Evolutionary conservation across 179 eudicot genomes (phyloP).

Genomic region (Kewa caespitosa): DNA sequence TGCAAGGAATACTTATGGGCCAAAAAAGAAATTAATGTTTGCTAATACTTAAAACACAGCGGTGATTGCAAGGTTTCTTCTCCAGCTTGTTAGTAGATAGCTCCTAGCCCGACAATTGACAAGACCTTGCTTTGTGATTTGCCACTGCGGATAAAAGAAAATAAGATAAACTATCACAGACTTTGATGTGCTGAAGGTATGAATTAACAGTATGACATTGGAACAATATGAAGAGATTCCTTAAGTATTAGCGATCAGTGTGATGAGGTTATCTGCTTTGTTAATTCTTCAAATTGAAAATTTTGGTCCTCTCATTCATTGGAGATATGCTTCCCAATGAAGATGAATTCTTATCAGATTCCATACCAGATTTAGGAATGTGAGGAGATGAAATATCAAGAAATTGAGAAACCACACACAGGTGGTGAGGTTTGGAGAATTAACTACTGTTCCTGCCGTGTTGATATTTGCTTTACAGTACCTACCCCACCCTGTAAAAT

Average conservation of each 20-base stretch:
- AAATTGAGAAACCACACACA: neutral
- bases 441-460: neutral
- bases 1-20: neutral
- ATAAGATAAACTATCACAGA: neutral
- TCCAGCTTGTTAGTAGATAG: neutral
- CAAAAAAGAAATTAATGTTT: neutral
- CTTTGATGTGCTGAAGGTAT: neutral
- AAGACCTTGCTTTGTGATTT: neutral
- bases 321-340: neutral
- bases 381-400: neutral
- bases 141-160: neutral
- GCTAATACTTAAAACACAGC: neutral
- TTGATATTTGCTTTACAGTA: neutral
- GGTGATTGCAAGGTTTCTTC: neutral
- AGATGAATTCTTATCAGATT: neutral
- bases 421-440: neutral
- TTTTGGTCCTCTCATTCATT: neutral
- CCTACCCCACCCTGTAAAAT: neutral
- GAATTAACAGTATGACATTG: neutral
- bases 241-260: neutral
- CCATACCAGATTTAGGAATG: neutral
- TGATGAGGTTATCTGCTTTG: neutral
- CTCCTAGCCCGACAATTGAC: neutral
- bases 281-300: neutral
- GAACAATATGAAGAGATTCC: neutral